Conservation (phyloP, 2,329 filamentous ascomycete genomes). For the Cladophialophora psammophila region DNA sequence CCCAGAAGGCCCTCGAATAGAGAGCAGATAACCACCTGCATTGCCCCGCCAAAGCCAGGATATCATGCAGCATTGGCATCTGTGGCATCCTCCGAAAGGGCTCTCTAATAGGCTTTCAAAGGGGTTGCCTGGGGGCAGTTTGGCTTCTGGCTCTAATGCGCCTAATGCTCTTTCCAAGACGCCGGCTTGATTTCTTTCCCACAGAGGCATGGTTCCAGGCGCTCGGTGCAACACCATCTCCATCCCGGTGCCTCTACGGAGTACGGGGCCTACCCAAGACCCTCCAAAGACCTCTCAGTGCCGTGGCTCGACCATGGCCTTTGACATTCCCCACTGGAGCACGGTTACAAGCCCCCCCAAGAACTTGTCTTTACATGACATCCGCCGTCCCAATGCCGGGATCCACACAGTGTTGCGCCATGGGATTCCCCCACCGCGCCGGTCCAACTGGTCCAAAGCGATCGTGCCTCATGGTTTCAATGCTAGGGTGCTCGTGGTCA, state of each 20-base stretch:
- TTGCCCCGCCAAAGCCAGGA: neutral
- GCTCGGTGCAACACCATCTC: slow-evolving; percentile 36
- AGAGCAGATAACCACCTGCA: neutral
- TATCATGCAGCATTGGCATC: slow-evolving; percentile 9
- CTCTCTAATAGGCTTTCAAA: neutral
- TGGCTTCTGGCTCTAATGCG: slow-evolving; percentile 11
- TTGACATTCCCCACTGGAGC: slow-evolving; percentile 13
- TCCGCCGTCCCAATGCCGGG: slow-evolving; percentile 9
- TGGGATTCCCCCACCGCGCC: slow-evolving; percentile 32
- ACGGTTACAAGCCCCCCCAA: neutral
- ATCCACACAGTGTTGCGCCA: slow-evolving; percentile 27
- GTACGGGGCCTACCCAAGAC: neutral
- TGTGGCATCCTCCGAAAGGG: neutral
- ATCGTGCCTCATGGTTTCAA: slow-evolving; percentile 28
- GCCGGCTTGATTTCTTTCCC: slow-evolving; percentile 26
- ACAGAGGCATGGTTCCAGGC: slow-evolving; percentile 29
- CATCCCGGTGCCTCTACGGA: slow-evolving; percentile 17
- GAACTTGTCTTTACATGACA: slow-evolving; percentile 15
- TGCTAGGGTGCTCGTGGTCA: slow-evolving; percentile 24
- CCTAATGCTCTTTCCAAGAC: slow-evolving; percentile 22
- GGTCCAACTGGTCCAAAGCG: slow-evolving; percentile 24
- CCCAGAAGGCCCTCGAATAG: slow-evolving; percentile 2
- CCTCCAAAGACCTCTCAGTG: neutral
- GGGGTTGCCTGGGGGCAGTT: slow-evolving; percentile 1
- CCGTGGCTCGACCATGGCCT: slow-evolving; percentile 1